Base-by-base conservation (phyloP, 2,329 filamentous ascomycete genomes). In the Claviceps sp. region DNA sequence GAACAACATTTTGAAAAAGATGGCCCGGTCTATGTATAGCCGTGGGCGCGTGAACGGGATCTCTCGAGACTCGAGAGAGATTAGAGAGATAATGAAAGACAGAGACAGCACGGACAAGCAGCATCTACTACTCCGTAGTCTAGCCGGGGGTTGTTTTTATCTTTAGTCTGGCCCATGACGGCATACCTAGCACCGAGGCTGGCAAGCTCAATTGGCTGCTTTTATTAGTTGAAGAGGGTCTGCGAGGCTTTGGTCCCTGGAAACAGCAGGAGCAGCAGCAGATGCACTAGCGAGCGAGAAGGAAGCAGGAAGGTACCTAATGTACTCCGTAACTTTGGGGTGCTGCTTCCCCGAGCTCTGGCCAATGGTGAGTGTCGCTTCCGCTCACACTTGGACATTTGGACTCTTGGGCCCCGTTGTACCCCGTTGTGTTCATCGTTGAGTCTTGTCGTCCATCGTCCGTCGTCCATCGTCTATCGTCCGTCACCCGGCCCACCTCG, bases 401-500 rank as follows among this genome's bases (percentile, higher is more conserved):
- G 40, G n/a, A 37, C n/a, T 26, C 24, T 9, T 42, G 40, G 8
- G 13, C 24, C 14, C 18, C 18, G 18, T 18, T 18, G 18, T 18
- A 18, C 18, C 36, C 47, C 11, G 18, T 30, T 9, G 18, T n/a
- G 26, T 7, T 13, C 8, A 20, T 48, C 47, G 38, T 41, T n/a
- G 38, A 40, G 38, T 40, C 38, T n/a, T 40, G 14, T 16, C 14
- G 42, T 44, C 20, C 14, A 48, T 48, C 47, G 47, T 40, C 38
- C 16, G 5, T 34, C 30, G 30, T 34, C 30, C 30, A 11, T 34
- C 30, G 22, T 44, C 26, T 22, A 26, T 47, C 18, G 42, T 46
- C 51, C 26, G 42, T 52, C 42, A 52, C 47, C 41, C 34, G 51
- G 40, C 38, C 43, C 50, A 48, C 26, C 47, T 34, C 47, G 26